Percentiles rank a stretch among this genome's conserved stretches.
Evolutionary conservation across 257 asterid genomes (phyloP).

Genomic region (Paraleonurus japonicus): DNA sequence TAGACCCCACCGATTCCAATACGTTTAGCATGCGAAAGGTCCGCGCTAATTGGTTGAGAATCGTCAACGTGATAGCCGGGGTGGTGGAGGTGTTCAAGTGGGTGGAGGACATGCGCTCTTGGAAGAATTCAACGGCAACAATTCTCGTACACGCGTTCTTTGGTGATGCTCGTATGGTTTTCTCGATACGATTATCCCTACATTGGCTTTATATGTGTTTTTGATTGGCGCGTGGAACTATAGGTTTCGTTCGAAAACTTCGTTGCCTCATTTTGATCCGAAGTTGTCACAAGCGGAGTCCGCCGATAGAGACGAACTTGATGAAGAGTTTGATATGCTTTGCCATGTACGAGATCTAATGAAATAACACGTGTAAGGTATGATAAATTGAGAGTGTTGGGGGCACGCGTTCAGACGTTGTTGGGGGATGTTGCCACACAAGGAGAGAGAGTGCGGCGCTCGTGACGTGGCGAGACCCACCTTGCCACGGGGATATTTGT

Average conservation of each 20-base stretch:
- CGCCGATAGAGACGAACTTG: slow-evolving; percentile 68
- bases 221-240: slow-evolving; percentile 82
- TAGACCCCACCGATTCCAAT: slow-evolving; percentile 60
- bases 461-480: slow-evolving; percentile 89
- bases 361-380: slow-evolving; percentile 68
- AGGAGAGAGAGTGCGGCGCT: slow-evolving; percentile 78
- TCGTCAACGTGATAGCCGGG: slow-evolving; percentile 67
- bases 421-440: slow-evolving; percentile 84
- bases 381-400: slow-evolving; percentile 64
- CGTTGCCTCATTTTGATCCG: slow-evolving; percentile 64
- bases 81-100: slow-evolving; percentile 63
- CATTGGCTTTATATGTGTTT: slow-evolving; percentile 70
- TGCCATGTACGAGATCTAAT: slow-evolving; percentile 59
- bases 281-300: slow-evolving; percentile 63
- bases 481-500: slow-evolving; percentile 90
- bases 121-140: slow-evolving; percentile 81
- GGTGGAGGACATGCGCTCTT: slow-evolving; percentile 81
- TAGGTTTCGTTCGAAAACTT: slow-evolving; percentile 48
- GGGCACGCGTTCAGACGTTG: slow-evolving; percentile 73
- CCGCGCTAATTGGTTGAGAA: slow-evolving; percentile 76
- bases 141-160: slow-evolving; percentile 69
- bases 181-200: slow-evolving; percentile 72
- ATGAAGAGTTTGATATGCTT: slow-evolving; percentile 73
- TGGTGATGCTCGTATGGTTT: slow-evolving; percentile 79
- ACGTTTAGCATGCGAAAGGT: slow-evolving; percentile 78